Base-by-base conservation (phyloP, 192 early-diverging fungal species). In the Mortierella claussenii region DNA sequence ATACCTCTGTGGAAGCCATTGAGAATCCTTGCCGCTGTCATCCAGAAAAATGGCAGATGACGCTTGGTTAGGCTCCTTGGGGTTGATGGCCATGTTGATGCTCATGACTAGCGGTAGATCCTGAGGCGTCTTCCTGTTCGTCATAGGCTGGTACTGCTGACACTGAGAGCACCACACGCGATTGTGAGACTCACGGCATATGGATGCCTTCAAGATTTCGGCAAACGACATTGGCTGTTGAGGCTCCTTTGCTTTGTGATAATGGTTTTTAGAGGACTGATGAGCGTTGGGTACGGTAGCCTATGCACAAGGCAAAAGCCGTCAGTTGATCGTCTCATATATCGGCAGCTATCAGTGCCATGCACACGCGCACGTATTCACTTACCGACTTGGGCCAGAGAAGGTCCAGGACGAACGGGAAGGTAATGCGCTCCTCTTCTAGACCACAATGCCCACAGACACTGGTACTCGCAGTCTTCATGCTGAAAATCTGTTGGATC, bases 81-180 rank as follows among this genome's bases (percentile, higher is more conserved):
- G 78, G 2, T 75, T 86, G 2, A 85, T 68, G 2, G 91, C 89
- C 1, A 91, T 92, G 65, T 97, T 98, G 52, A 98, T 83, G 21
- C 86, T 84, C 49, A 98, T 54, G 1, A 95, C 83, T 20, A 85
- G 81, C 0, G 97, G 97, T 11, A 89, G 73, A 8, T 80, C 75
- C 43, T 85, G 86, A 18, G 94, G 80, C 17, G 82, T 75, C 60
- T 93, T 94, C 32, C 83, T 87, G 28, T 94, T 92, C 0, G 87
- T 84, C 17, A 88, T 90, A 7, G 93, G 86, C 57, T 93, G 93
- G 69, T 96, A 97, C 70, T 89, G 85, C 34, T 89, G 88, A 78
- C 97, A 99, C 23, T 78, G 68, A 6, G 87, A 62, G 61, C 97
- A 99, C 92, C 94, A 97, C 18, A 94, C 95, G 51, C 89, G 92